Base-by-base conservation (phyloP, 352 stramenopile genomes). In the Globisporangium sylvaticum region DNA sequence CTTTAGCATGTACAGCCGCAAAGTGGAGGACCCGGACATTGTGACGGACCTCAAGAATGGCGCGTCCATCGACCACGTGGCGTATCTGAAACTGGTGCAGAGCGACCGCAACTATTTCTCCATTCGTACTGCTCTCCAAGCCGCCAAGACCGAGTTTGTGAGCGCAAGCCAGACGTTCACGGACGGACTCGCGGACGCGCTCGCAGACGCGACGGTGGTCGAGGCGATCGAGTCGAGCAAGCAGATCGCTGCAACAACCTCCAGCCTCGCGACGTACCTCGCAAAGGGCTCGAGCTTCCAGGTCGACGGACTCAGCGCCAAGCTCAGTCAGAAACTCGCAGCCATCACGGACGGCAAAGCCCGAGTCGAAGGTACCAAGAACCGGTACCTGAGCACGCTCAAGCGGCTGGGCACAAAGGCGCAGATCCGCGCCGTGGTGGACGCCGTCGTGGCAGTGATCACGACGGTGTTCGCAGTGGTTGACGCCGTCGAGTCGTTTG, bases 1-100 rank as follows among this genome's bases (percentile, higher is more conserved):
- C 52, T 57, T 57, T 25, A 57, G 52, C 22, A 57, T 57, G 52
- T 22, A 57, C 6, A 57, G 52, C 52, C 52, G 52, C 52, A 57
- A 57, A 14, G 52, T 57, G 14, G 52, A 37, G 24, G 52, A 57
- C 14, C 52, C 52, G 22, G 52, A 57, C 52, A 25, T 57, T 24
- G 24, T 57, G 24, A 57, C 52, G 14, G 14, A 34, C 15, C 52
- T 57, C 10, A 7, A 57, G 22, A 34, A 29, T 12, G 52, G 52
- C 52, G 24, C 52, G 24, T 32, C 25, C 3, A 31, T 57, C 52
- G 29, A 34, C 52, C 32, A 57, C 15, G 52, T 24, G 52, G 24
- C 15, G 15, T 57, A 34, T 14, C 24, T 57, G 5, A 34, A 57
- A 12, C 52, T 34, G 1, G 52, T 34, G 12, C 52, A 57, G 52